A percentile compares a stretch with the other conserved stretches of the same genome.
These are phyloP conservation scores for Zygosaccharomyces pseudobailii DNA, from an alignment of 1,139 yeast species.

Conservation along the genomic window DNA sequence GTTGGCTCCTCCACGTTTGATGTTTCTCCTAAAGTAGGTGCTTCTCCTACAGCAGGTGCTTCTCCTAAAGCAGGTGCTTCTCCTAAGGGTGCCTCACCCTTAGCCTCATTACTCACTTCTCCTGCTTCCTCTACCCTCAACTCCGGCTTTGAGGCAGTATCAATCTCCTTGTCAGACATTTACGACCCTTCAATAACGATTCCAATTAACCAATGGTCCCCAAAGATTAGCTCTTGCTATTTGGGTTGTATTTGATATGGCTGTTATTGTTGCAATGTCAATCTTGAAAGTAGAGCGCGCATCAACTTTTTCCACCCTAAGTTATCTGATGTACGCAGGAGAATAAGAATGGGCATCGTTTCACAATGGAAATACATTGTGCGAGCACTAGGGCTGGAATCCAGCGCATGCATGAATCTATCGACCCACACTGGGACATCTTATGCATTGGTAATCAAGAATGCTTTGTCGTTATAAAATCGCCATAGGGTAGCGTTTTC, in stretches of 20 bases:
- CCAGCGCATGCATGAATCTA: no score
- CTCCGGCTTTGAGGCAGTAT: slow-evolving; percentile 9
- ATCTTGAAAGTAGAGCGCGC: not conserved
- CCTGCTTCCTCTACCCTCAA: slow-evolving; percentile 11
- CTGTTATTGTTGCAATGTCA: not conserved
- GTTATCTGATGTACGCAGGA: no score
- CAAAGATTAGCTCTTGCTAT: not conserved
- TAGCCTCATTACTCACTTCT: slow-evolving; percentile 2
- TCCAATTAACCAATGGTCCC: not conserved
- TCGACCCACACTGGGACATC: no score
- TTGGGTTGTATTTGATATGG: not conserved
- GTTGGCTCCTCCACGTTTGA: not conserved
- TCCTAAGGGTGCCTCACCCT: not conserved
- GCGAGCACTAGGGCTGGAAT: no score
- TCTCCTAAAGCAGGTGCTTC: not conserved
- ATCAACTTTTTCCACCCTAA: not conserved
- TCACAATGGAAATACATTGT: no score
- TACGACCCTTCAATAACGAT: not conserved
- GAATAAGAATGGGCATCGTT: no score
- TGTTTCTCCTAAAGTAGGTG: not conserved
- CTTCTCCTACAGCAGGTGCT: not conserved
- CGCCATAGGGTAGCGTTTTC: not conserved
- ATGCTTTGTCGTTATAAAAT: not conserved
- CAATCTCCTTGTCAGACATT: slow-evolving; percentile 1
- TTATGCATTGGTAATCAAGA: no score